phyloP scores from a whole-genome alignment of 306 rosid species.

The Arachis hypogaea region DNA sequence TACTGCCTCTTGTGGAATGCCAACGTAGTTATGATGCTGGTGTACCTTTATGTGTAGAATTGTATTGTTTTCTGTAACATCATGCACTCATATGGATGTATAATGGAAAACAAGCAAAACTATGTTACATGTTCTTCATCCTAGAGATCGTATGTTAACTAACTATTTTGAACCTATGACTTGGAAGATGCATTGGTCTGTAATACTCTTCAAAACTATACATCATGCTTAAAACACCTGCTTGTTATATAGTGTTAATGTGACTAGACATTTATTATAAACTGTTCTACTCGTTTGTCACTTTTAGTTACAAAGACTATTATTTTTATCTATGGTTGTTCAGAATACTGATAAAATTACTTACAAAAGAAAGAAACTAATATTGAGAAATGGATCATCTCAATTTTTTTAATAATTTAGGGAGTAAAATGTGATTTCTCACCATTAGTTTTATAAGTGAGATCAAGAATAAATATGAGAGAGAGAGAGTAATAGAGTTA shows the following conservation, averaged over 20 bases:
- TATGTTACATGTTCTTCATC: conserved; percentile 3
- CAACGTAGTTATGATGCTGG: conserved; percentile 2
- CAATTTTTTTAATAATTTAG: no score
- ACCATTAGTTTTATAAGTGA: no score
- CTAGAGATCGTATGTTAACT: neutral
- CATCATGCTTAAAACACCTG: neutral
- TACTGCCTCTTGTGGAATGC: conserved; percentile 31
- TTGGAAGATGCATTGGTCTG: conserved; percentile 23
- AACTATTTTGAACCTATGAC: conserved; percentile 30
- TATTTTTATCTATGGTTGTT: no score
- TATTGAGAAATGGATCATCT: no score
- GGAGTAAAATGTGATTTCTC: no score
- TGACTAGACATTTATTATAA: conserved; percentile 4
- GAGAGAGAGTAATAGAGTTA: no score
- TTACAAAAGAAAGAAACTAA: no score
- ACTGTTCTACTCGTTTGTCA: neutral
- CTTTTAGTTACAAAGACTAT: no score
- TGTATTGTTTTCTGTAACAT: neutral
- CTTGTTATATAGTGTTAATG: conserved; percentile 14
- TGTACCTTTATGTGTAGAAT: neutral
- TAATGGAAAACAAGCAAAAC: conserved; percentile 5
- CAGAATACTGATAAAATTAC: no score
- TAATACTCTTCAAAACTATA: neutral
- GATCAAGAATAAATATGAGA: no score
- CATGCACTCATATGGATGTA: conserved; percentile 24